Evolutionary conservation across 768 basidiomycete species (phyloP), one percentile per base, ranked within the genome.

Genomic region (Trametes coccinea): DNA sequence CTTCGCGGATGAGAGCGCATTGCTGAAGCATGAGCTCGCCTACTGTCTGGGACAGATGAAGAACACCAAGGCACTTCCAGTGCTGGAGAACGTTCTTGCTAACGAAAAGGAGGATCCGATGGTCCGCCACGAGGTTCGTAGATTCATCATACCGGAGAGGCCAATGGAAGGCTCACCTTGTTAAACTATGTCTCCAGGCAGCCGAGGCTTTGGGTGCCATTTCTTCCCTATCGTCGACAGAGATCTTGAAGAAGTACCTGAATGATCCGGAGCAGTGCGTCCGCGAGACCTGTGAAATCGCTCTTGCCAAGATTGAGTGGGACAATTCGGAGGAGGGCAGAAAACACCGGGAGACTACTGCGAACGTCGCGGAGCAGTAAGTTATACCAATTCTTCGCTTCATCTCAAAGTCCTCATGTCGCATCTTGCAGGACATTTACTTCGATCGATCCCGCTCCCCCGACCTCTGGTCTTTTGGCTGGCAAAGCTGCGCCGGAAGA

Each of bases 161-260:
- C 17, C 45, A 22, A n/a, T 17, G 22, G 22, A 11, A 27, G 33
- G 30, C 31, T 27, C n/a, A 47, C 39, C 14, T 27, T 17, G 16
- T 4, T 10, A 9, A 10, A 30, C 10, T 4, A 16, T 9, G 4
- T 10, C 16, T 22, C 2, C 64, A 95, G 91, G 95, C 96, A 52
- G 97, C 97, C n/a, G 97, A 99, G 76, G 97, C 97, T 8, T 89
- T 99, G 80, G 97, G 95, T 43, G 97, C 97, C 0, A 93, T 98
- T 40, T 93, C 92, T 7, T 79, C 85, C 22, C 69, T 79, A 2
- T 66, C 75, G 0, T 91, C 93, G 14, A 69, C 95, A 10, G 82
- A 87, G 3, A 72, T 94, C 58, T 81, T 99, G 40, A 76, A 78
- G 57, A 80, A 88, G 73, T 95, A 88, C 75, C 75, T 90, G 34